Base-by-base conservation (phyloP, 2,329 filamentous ascomycete species). In the Thielaviopsis punctulata region DNA sequence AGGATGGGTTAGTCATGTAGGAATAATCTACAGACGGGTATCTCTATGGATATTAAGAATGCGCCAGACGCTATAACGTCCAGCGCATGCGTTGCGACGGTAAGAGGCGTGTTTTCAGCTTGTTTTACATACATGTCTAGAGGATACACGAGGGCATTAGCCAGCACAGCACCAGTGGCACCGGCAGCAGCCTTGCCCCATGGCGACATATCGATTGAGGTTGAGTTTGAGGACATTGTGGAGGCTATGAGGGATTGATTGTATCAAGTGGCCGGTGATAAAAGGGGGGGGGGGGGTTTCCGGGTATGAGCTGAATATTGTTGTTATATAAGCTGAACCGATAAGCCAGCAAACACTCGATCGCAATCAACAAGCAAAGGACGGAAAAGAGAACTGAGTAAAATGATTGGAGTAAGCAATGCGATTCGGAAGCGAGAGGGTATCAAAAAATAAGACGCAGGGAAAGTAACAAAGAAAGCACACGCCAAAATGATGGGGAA, bases 121-220 rank as follows among this genome's bases (percentile, higher is more conserved):
- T 41, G n/a, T 41, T 41, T 39, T 41, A 69, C 84, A 72, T 73
- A 95, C 89, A 98, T 89, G 68, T 98, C 92, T 56, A 98, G 75
- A 46, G 92, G 92, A 67, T 98, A 98, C 54, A 96, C 90, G 57
- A 95, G 70, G 45, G 89, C 85, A 72, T 98, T 98, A 54, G 92
- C 92, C 55, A 98, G 74, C 36, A 96, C 87, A 46, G 92, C 92
- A 56, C 92, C 92, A 19, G 86, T 86, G 50, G 92, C 87, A 61
- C 92, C 92, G 57, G 92, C 90, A 58, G 95, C 80, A 52, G 92
- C 92, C 63, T 83, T 82, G 52, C 89, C 90, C 90, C 90, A 96
- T 52, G 92, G 86, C 43, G 92, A 88, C 55, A 96, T 77, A 58
- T 72, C 72, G 51, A 72, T 72, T 57, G 79, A 73, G 66, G 88